Evolutionary conservation across 2,329 filamentous ascomycete species (phyloP).

Genomic region (Nemania bipapillata): DNA sequence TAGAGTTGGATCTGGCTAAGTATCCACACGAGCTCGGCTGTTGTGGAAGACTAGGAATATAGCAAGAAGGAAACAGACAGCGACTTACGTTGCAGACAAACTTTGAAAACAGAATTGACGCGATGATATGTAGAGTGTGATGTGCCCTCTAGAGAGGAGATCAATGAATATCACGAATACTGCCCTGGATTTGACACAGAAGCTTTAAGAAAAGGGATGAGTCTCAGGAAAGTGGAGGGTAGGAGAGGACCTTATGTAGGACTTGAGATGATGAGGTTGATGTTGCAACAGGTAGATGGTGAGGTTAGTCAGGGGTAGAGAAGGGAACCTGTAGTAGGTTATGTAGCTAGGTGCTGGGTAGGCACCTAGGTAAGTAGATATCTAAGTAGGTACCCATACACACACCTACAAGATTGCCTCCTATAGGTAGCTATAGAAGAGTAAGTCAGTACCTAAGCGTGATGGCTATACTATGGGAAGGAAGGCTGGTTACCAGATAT

Average conservation of each 20-base stretch:
- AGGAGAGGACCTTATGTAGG: not conserved
- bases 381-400: no score
- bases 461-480: not conserved
- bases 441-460: not conserved
- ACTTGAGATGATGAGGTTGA: not conserved
- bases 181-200: not conserved
- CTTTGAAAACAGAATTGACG: not conserved
- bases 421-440: no score
- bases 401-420: no score
- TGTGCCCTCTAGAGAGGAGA: not conserved
- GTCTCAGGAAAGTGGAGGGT: no score
- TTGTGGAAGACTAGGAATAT: not conserved
- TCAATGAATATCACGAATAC: not conserved
- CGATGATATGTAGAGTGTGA: not conserved
- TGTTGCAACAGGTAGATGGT: not conserved
- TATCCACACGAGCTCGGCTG: not conserved
- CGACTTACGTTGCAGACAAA: slow-evolving; percentile 3
- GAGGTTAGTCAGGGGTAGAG: not conserved
- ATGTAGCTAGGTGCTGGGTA: not conserved
- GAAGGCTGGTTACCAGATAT: no score
- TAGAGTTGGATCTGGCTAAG: not conserved
- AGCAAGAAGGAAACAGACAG: not conserved
- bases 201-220: slow-evolving; percentile 1
- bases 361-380: not conserved
- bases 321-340: not conserved